These are phyloP conservation scores for Rhodotorula mucilaginosa DNA, from an alignment of 1,284 basidiomycete genomes.

Conservation along the genomic window DNA sequence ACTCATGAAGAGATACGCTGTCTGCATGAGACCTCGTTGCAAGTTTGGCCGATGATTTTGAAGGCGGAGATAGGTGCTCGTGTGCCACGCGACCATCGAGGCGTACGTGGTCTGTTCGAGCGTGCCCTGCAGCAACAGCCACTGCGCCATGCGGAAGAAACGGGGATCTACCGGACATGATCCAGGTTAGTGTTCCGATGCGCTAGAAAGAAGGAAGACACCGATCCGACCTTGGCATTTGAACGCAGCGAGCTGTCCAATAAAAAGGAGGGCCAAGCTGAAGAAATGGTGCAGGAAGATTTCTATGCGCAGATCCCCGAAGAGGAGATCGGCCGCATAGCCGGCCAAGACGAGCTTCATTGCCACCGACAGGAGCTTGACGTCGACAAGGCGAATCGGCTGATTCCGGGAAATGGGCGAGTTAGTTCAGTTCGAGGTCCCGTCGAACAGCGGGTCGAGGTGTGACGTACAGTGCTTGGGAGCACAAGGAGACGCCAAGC, in stretches of 20 bases:
- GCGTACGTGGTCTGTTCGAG: slow-evolving; percentile 20
- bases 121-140: slow-evolving; percentile 22
- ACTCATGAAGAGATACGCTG: background rate
- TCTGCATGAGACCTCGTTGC: background rate
- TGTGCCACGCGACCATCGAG: slow-evolving; percentile 20
- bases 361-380: background rate
- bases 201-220: background rate
- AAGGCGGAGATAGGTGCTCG: slow-evolving; percentile 6
- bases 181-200: background rate
- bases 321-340: slow-evolving; percentile 9
- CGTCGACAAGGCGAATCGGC: slow-evolving; percentile 8
- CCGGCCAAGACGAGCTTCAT: slow-evolving; percentile 19
- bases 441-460: background rate
- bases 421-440: background rate
- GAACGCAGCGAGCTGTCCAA: slow-evolving; percentile 14
- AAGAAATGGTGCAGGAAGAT: slow-evolving; percentile 28
- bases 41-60: slow-evolving; percentile 5
- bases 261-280: slow-evolving; percentile 17
- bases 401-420: background rate
- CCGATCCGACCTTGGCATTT: slow-evolving; percentile 6
- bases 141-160: slow-evolving; percentile 14
- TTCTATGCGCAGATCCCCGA: slow-evolving; percentile 8
- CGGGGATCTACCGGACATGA: background rate
- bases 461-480: background rate
- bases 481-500: slow-evolving; percentile 16